Conservation (phyloP, 495 filamentous ascomycete species). For the Aspergillus funiculosus region DNA sequence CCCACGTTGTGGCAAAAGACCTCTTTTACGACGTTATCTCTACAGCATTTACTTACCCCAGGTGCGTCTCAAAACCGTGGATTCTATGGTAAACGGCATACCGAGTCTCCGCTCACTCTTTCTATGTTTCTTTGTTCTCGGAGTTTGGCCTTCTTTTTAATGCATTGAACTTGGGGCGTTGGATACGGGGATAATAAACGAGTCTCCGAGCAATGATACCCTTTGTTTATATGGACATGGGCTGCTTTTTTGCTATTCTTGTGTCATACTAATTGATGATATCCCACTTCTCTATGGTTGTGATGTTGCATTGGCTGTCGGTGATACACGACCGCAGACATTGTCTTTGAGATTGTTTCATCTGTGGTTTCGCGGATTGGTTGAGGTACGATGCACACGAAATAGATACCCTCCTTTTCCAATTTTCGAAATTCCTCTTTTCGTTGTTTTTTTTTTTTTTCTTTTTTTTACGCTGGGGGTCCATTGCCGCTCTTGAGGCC, state of each 20-base stretch:
- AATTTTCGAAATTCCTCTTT: slow-evolving; percentile 16
- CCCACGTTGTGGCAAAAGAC: slow-evolving; percentile 1
- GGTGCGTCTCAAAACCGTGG: slow-evolving; percentile 15
- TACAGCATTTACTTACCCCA: slow-evolving; percentile 16
- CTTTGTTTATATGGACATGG: slow-evolving; percentile 28
- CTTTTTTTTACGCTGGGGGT: slow-evolving; percentile 12
- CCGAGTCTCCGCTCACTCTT: slow-evolving; percentile 6
- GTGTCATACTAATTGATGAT: slow-evolving; percentile 26
- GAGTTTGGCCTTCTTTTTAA: slow-evolving; percentile 20
- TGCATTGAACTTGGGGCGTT: slow-evolving; percentile 32
- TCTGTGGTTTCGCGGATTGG: slow-evolving; percentile 20
- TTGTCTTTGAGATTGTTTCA: slow-evolving; percentile 11
- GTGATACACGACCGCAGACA: slow-evolving; percentile 16
- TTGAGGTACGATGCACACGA: slow-evolving; percentile 37
- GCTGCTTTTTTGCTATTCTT: slow-evolving; percentile 18
- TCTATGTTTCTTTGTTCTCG: slow-evolving; percentile 15
- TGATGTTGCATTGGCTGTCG: slow-evolving; percentile 13
- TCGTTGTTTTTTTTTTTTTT: slow-evolving; percentile 6
- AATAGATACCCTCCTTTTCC: slow-evolving; percentile 37
- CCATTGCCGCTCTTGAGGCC: not conserved
- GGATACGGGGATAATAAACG: slow-evolving; percentile 45
- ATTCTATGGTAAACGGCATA: slow-evolving; percentile 5
- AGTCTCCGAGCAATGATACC: slow-evolving; percentile 47
- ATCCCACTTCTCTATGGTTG: slow-evolving; percentile 17
- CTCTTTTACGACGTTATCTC: not conserved